Evolutionary conservation across 345 rosid genomes (phyloP), one percentile per base, ranked within the genome.

Genomic region (Alliaria petiolata): DNA sequence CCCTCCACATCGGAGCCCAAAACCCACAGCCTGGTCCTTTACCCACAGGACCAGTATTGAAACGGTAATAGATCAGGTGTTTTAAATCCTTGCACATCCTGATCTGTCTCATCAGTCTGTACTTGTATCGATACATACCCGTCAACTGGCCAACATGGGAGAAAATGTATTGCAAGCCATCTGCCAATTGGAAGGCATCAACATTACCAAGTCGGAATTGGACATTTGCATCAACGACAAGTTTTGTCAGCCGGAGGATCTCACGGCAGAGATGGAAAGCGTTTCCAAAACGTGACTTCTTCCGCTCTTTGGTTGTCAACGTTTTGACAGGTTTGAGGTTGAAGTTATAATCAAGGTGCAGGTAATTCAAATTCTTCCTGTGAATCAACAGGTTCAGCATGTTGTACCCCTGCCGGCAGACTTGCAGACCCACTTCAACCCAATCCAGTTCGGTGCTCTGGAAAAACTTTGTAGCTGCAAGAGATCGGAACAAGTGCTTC

Each of bases 1-100:
- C 98, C 77, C 98, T 84, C 98, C 98, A 93, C 99, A 95, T 92
- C 14, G 99, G 95, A 6, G 99, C 98, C 99, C 99, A 95, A 62
- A 95, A 83, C 19, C 99, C 99, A 85, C 99, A 92, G 22, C 98
- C 98, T 76, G 98, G 98, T 39, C 98, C 98, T 72, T 93, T 93
- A 36, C 97, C 98, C 52, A 93, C 98, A 6, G 98, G 98, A 3
- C 98, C 98, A 46, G 98, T 95, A 73, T 95, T 95, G 81, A 95
- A 95, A 33, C 99, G 95, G 79, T 95, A 95, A 72, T 95, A 95
- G 69, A 86, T 92, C 76, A 95, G 78, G 79, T 93, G 98, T 79
- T 93, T 93, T 78, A 93, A 77, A 78, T 93, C 98, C 76, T 93
- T 93, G 81, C 98, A 93, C 98, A 93, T 93, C 76, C 97, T 82